Evolutionary conservation across 169 alveolate genomes (phyloP).

Genomic region (Eimeria maxima): DNA sequence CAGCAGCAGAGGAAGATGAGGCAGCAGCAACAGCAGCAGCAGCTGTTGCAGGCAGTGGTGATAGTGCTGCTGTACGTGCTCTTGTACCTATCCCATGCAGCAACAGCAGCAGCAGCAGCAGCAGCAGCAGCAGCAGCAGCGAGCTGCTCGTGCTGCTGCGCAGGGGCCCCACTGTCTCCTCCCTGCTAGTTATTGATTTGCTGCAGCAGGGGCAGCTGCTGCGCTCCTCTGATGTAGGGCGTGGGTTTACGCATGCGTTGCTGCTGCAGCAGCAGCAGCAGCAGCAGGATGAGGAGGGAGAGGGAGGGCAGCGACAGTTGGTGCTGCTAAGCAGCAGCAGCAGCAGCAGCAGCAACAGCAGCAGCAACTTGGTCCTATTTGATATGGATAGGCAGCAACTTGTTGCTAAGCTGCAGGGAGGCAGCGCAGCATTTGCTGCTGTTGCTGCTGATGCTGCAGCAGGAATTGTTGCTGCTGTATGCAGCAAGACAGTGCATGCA

Average conservation of each 20-base stretch:
- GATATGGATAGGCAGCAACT: constrained; percentile 37
- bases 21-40: constrained; percentile 62
- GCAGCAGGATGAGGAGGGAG: background rate
- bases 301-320: constrained; percentile 24
- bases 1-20: constrained; percentile 31
- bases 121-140: constrained; percentile 73
- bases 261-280: constrained; percentile 27
- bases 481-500: background rate
- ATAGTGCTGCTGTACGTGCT: background rate
- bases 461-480: constrained; percentile 26
- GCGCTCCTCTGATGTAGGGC: constrained; percentile 6
- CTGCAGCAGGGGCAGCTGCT: constrained; percentile 24
- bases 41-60: constrained; percentile 1
- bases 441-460: constrained; percentile 40
- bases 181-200: constrained; percentile 11
- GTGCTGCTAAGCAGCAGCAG: constrained; percentile 35
- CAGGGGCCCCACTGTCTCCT: constrained; percentile 28
- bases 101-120: constrained; percentile 52
- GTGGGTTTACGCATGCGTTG: constrained; percentile 14
- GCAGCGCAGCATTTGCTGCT: background rate
- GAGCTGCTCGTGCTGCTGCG: constrained; percentile 71
- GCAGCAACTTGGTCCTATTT: constrained; percentile 25
- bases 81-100: background rate
- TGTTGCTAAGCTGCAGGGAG: constrained; percentile 48
- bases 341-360: constrained; percentile 63